Percentiles rank a stretch among this genome's conserved stretches.
Conservation (phyloP, 768 basidiomycete species). For the Lentinula guzmanii region DNA sequence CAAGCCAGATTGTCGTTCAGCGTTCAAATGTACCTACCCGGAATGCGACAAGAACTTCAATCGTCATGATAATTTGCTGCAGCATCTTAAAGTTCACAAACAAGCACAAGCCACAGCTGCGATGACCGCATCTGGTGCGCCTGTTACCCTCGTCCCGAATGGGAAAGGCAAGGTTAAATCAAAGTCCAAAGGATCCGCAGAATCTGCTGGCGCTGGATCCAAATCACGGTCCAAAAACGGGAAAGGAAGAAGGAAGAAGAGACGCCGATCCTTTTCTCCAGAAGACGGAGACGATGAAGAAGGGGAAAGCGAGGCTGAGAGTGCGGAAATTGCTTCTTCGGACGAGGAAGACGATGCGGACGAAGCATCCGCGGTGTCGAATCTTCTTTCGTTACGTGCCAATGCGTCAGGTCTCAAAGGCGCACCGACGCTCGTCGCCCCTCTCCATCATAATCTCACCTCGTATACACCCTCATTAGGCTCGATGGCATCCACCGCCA, state of each 20-base stretch:
- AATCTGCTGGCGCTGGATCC: background rate
- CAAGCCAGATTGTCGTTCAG: slow-evolving; percentile 26
- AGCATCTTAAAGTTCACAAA: slow-evolving; percentile 73
- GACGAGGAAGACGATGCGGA: background rate
- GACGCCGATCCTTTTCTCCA: background rate
- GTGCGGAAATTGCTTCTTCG: background rate
- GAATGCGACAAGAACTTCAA: slow-evolving; percentile 71
- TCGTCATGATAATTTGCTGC: slow-evolving; percentile 74
- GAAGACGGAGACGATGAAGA: background rate
- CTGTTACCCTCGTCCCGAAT: background rate
- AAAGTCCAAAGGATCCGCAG: background rate
- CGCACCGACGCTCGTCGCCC: background rate
- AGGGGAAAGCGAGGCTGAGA: background rate
- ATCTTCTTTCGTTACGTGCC: slow-evolving; percentile 2
- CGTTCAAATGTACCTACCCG: slow-evolving; percentile 65
- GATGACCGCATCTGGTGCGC: slow-evolving; percentile 1
- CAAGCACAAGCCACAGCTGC: slow-evolving; percentile 17
- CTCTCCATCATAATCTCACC: background rate
- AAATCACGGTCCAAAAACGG: background rate
- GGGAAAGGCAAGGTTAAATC: background rate
- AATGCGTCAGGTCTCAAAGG: background rate
- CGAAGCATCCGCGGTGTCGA: background rate
- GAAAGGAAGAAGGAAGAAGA: background rate
- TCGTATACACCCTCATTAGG: background rate
- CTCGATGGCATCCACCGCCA: background rate